Base-by-base conservation (phyloP, 1,284 basidiomycete species). In the Austroboletus novae-zelandiae region DNA sequence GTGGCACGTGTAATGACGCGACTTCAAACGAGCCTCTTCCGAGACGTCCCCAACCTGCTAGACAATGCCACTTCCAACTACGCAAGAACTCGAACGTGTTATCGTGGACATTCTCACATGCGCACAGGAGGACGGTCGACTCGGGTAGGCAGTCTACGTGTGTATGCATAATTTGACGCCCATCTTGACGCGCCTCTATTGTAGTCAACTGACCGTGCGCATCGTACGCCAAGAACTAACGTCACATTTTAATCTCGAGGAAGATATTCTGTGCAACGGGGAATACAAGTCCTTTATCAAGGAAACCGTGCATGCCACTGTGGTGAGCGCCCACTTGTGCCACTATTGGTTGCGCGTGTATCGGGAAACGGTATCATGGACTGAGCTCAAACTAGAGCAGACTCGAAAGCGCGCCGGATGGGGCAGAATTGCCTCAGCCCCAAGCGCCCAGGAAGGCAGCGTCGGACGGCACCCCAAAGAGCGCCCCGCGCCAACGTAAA, bases 201-300 rank as follows among this genome's bases (percentile, higher is more conserved):
- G 20, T 50, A 84, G 79, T 40, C 55, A 70, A 34, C 60, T 78
- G 11, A 83, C 79, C 1, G 70, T 72, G 32, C 74, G 75, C n/a
- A 69, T 73, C 20, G 71, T 82, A 30, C 75, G 79, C 15, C 61
- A 64, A 45, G 58, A 68, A n/a, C 50, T 82, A 3, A 81, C 81
- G 60, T 53, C 64, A 14, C 55, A 65, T 11, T 66, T 80, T 43
- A 54, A 56, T 10, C 57, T 84, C n/a, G 65, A 71, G 9, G 52
- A 62, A 14, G 75, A 74, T 1, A 59, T 64, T 5, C 63, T 84
- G 32, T 69, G 75, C 30, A 58, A 47, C n/a, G 60, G 63, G n/a
- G 62, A 71, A 44, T 76, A 74, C 63, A 83, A 75, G 55, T 51
- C 58, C 18, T 60, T 69, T 6, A 62, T 86, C 34, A 79, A 76